A percentile compares a stretch with the other conserved stretches of the same genome.
Evolutionary conservation across 768 basidiomycete genomes (phyloP).

Genomic region (Lactifluus subvellereus): DNA sequence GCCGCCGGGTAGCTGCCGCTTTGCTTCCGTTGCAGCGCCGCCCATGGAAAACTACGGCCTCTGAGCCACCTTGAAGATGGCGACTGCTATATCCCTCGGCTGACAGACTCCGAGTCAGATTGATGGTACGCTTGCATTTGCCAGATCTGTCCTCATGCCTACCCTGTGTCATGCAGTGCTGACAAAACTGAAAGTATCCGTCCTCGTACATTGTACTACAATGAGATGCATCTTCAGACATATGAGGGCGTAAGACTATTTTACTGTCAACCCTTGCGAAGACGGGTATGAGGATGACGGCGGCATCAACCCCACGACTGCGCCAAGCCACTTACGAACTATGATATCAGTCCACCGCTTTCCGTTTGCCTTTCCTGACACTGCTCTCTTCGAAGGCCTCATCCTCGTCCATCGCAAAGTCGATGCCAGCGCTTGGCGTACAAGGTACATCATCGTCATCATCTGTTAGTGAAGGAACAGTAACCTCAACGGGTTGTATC

Average conservation of each 20-base stretch:
- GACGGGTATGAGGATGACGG: background rate
- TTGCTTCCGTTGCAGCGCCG: conserved; percentile 61
- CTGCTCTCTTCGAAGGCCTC: conserved; percentile 32
- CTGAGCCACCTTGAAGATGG: background rate
- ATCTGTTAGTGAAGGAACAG: conserved; percentile 51
- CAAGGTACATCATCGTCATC: conserved; percentile 48
- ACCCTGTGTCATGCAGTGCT: background rate
- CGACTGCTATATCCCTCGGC: background rate
- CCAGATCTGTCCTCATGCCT: background rate
- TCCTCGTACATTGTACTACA: background rate
- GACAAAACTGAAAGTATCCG: background rate
- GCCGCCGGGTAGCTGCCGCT: conserved; percentile 86
- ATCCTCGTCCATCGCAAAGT: conserved; percentile 23
- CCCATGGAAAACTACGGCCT: conserved; percentile 40
- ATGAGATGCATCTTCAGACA: background rate
- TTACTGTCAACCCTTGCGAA: background rate
- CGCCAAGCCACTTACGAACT: background rate
- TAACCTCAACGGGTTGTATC: conserved; percentile 53
- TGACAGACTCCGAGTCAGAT: background rate
- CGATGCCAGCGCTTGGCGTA: conserved; percentile 7
- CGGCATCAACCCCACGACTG: background rate
- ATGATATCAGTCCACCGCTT: conserved; percentile 35
- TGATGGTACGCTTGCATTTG: background rate
- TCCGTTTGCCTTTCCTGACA: conserved; percentile 59
- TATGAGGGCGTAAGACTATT: background rate